phyloP scores from a whole-genome alignment of 768 basidiomycete genomes.

The Hemileccinum impolitum region DNA sequence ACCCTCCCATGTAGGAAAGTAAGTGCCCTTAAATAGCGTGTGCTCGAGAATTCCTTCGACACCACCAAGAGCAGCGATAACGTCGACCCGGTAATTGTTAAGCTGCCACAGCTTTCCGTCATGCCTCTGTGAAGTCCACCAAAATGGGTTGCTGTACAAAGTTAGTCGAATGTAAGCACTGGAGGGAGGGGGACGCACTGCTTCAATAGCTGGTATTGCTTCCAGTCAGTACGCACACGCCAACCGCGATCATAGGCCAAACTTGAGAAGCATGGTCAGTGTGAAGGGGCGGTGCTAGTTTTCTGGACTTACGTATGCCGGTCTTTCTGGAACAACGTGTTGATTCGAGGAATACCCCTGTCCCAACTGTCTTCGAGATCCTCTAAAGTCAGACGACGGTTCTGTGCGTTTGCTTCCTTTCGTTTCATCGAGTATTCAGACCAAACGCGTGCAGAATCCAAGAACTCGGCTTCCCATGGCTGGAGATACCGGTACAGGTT shows the following conservation, averaged over 20 bases:
- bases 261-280: slow-evolving; percentile 32
- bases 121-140: slow-evolving; percentile 98
- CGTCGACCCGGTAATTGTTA: slow-evolving; percentile 98
- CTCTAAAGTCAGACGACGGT: slow-evolving; percentile 93
- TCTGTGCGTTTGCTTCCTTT: slow-evolving; percentile 99
- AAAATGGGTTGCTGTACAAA: slow-evolving; percentile 84
- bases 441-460: slow-evolving; percentile 99
- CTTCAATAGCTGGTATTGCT: slow-evolving; percentile 91
- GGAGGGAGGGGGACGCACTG: slow-evolving; percentile 50
- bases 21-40: slow-evolving; percentile 95
- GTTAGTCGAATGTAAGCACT: slow-evolving; percentile 8
- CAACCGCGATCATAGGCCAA: slow-evolving; percentile 98
- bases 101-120: slow-evolving; percentile 96
- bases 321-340: slow-evolving; percentile 98
- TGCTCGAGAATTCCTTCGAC: slow-evolving; percentile 97
- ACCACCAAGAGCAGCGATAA: slow-evolving; percentile 96
- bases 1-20: slow-evolving; percentile 98
- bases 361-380: slow-evolving; percentile 99
- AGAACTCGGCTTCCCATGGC: slow-evolving; percentile 96
- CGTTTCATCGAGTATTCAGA: slow-evolving; percentile 99
- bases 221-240: slow-evolving; percentile 98
- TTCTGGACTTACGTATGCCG: slow-evolving; percentile 68
- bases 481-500: slow-evolving; percentile 96
- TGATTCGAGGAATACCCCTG: slow-evolving; percentile 96
- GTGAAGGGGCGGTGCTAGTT: not conserved